Evolutionary conservation across 192 early-diverging fungal species (phyloP), one percentile per base, ranked within the genome.

Genomic region (Spizellomyces sp.): DNA sequence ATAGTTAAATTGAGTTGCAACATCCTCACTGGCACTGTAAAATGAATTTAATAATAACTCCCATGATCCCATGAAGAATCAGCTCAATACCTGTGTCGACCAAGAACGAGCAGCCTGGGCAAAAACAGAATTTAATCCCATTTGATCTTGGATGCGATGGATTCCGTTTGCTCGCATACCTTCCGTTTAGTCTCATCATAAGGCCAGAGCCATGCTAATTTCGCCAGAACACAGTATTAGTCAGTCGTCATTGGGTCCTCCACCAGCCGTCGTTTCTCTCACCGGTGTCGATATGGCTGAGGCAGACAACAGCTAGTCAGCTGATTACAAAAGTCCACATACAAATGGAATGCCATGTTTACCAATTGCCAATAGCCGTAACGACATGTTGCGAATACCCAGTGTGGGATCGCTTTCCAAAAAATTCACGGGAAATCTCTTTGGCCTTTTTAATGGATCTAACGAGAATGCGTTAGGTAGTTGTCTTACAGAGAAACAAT

Each of bases 101-200:
- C 74, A 84, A 44, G 68, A 71, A 14, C 78, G 74, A 19, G 76
- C 81, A 36, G 71, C 61, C 27, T 36, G 27, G 27, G 27, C 3
- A 3, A 36, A 36, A 36, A 3, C 27, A 36, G 0, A 36, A 36
- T 36, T 36, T 36, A 36, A 36, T 36, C 27, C 0, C 27, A 36
- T 36, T 36, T 36, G 27, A 36, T 36, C 27, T 36, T 36, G 27
- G 1, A 3, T 36, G 27, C 27, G 27, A 3, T 36, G 27, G 27
- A 36, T 36, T 36, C 27, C 27, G 27, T 36, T 36, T 36, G 27
- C 27, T 36, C 27, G 27, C 27, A 36, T 36, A 36, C 27, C 70
- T 99, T 99, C 73, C 98, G 87, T 73, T 94, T 96, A 5, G 98
- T 99, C 79, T 99, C 98, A 66, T 89, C 96, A 76, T 90, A 99